phyloP scores from a whole-genome alignment of 768 basidiomycete genomes.

The Naganishia vishniacii region DNA sequence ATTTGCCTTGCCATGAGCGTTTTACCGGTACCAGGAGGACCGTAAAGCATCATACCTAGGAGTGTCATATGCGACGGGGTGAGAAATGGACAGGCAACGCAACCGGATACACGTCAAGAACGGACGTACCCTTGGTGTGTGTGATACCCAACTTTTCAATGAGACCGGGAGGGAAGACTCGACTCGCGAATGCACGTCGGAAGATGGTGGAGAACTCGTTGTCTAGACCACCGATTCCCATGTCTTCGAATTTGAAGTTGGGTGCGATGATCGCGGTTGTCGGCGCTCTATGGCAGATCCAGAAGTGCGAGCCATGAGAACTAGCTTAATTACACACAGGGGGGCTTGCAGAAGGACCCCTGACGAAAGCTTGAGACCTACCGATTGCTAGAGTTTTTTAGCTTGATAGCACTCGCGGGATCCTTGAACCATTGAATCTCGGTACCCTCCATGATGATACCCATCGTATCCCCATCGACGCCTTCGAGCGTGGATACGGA shows the following conservation, averaged over 20 bases:
- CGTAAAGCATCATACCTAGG: slow-evolving; percentile 82
- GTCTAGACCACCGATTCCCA: slow-evolving; percentile 98
- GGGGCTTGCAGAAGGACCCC: too few relatives aligned
- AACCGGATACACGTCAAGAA: background rate
- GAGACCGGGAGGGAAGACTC: slow-evolving; percentile 94
- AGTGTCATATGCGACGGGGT: slow-evolving; percentile 14
- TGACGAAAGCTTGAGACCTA: slow-evolving; percentile 49
- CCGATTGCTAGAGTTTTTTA: slow-evolving; percentile 89
- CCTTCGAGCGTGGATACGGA: slow-evolving; percentile 55
- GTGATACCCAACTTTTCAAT: slow-evolving; percentile 97
- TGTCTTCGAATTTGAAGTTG: slow-evolving; percentile 99
- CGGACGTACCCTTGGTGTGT: slow-evolving; percentile 89
- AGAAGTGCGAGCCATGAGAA: too few relatives aligned
- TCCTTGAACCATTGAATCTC: slow-evolving; percentile 85
- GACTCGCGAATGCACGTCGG: slow-evolving; percentile 93
- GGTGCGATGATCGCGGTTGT: slow-evolving; percentile 93
- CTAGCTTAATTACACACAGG: too few relatives aligned
- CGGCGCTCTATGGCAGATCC: slow-evolving; percentile 58
- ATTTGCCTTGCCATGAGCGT: slow-evolving; percentile 97
- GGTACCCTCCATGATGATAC: slow-evolving; percentile 84
- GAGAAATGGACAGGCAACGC: background rate
- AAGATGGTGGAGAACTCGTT: slow-evolving; percentile 93
- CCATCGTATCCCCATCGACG: slow-evolving; percentile 53
- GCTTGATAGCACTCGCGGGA: slow-evolving; percentile 69
- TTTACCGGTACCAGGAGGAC: slow-evolving; percentile 97